Evolutionary conservation across 2,329 filamentous ascomycete species (phyloP), one percentile per base, ranked within the genome.

Genomic region (Dactylellina leptospora): DNA sequence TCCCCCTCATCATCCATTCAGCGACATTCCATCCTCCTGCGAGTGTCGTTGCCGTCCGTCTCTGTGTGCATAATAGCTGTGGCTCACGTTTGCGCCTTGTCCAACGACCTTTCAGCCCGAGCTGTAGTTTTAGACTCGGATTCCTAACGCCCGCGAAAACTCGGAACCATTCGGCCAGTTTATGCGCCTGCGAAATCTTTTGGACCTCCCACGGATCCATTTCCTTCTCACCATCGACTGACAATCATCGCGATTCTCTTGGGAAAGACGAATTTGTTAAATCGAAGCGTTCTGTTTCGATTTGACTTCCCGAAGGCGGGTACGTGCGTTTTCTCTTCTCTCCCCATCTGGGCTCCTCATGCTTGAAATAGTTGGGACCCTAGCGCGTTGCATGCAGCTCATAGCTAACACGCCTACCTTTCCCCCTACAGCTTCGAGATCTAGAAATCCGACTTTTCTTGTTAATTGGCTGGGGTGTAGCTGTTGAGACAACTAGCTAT

Each of bases 111-210:
- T 53, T 62, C 58, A 71, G 66, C 51, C 56, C 64, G 36, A 63
- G 59, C 66, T 63, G 56, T 71, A 53, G 51, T 63, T 60, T 55
- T 55, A 23, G 28, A 63, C 59, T 20, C 63, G 40, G 22, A 48
- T 42, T 45, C 23, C 45, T 16, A 64, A 56, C 64, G 53, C 42
- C n/a, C 66, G 66, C 38, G 59, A 71, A 36, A 45, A 62, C 47
- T 63, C 66, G 66, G 66, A 56, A 80, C 83, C 76, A 86, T 88
- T 79, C 83, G 85, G 77, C 81, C 87, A 79, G 82, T 87, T 81
- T 90, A 90, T 83, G 83, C 84, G 82, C 89, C 83, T 83, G 89
- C 92, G 80, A 90, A 88, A 83, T 82, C 91, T 77, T 89, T 89
- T 76, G 85, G 88, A 74, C 82, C 92, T 75, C 85, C 88, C 78